Percentiles rank a stretch among this genome's conserved stretches.
phyloP scores from a whole-genome alignment of 257 asterid species.

The Cinchona pubescens region DNA sequence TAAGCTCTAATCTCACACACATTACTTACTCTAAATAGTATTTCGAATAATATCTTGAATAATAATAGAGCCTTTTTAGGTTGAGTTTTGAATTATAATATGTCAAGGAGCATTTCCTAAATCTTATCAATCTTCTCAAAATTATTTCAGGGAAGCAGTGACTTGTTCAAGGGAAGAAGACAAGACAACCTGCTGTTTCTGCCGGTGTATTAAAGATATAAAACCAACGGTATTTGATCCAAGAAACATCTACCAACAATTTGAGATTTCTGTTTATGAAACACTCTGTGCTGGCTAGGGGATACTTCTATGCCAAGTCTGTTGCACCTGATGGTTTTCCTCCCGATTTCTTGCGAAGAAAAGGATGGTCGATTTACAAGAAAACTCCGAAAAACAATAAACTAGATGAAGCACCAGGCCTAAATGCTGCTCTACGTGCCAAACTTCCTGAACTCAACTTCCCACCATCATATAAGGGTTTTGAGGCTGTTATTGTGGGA shows the following conservation, averaged over 20 bases:
- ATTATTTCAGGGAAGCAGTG: slow-evolving; percentile 44
- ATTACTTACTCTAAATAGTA: too few relatives aligned
- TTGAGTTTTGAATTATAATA: too few relatives aligned
- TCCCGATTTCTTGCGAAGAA: slow-evolving; percentile 21
- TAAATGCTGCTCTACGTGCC: slow-evolving; percentile 13
- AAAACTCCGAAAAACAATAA: slow-evolving; percentile 18
- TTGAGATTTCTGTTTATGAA: slow-evolving; percentile 15
- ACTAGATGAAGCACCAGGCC: slow-evolving; percentile 21
- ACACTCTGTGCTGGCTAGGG: background rate
- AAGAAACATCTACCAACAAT: slow-evolving; percentile 43
- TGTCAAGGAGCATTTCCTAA: too few relatives aligned
- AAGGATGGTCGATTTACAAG: slow-evolving; percentile 13
- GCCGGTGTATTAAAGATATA: slow-evolving; percentile 39
- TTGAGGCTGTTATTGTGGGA: slow-evolving; percentile 30
- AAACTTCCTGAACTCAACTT: slow-evolving; percentile 5
- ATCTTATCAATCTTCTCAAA: background rate
- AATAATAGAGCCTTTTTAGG: too few relatives aligned
- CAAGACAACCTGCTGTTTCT: slow-evolving; percentile 45
- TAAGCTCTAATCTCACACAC: too few relatives aligned
- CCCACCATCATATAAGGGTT: slow-evolving; percentile 1
- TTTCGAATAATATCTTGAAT: too few relatives aligned
- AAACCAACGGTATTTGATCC: slow-evolving; percentile 55
- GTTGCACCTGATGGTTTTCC: slow-evolving; percentile 17
- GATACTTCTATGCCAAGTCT: slow-evolving; percentile 13
- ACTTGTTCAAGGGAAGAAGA: slow-evolving; percentile 65